Evolutionary conservation across 768 basidiomycete species (phyloP), one percentile per base, ranked within the genome.

Genomic region (Lactifluus echinatus): DNA sequence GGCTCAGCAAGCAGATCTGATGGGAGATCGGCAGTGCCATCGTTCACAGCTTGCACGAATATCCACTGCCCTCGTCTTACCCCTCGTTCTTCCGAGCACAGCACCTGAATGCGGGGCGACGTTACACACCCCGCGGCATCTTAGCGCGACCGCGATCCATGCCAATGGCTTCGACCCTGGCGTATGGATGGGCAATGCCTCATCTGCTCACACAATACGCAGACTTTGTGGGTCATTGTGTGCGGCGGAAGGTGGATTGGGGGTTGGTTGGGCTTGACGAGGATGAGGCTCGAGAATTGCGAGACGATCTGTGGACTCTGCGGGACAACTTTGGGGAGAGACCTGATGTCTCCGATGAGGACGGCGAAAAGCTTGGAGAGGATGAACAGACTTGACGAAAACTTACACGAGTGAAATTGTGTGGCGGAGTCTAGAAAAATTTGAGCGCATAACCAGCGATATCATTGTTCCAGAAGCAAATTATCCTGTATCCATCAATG

Each of bases 31-130:
- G 40, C 36, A 50, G 42, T 19, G 58, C 53, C 21, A 37, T 26
- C 12, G 12, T 31, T 10, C 33, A 53, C 54, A 55, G 64, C 36
- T 61, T 85, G 80, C 55, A 69, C 74, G 68, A 76, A n/a, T 86
- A 79, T 64, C 82, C 84, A 8, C 67, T 84, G 17, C 79, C 83
- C 7, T 75, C 76, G 29, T 84, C 84, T 7, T 85, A 81, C 66
- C 83, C 84, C 6, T 63, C 66, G 4, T 73, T 80, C 47, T 75
- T 79, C 64, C 31, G 46, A 24, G 42, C 46, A 62, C 55, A 63
- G 55, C 47, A 54, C 12, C 44, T 61, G 29, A 64, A 37, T 48
- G 57, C 21, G 4, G 51, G 23, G 19, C 45, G n/a, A 24, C 58
- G 21, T 42, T 60, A 42, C 61, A 53, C 59, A 11, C 47, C 51